Conservation (phyloP, 805 yeast species). For the Nakazawaea ambrosiae region DNA sequence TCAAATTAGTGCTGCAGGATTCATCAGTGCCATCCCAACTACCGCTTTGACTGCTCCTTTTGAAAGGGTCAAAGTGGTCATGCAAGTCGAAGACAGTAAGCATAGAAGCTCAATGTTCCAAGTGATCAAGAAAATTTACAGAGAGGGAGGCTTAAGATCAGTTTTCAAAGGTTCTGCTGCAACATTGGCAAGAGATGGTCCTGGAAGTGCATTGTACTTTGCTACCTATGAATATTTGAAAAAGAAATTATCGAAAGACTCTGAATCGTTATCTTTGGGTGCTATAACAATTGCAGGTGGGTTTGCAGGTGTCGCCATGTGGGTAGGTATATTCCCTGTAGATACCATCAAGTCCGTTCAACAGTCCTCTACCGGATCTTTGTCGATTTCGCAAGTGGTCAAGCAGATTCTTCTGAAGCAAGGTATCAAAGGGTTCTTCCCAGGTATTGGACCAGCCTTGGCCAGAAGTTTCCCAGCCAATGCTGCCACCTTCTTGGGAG, state of each 20-base stretch:
- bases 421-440: conserved; percentile 90
- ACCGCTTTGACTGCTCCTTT: conserved; percentile 97
- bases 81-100: conserved; percentile 67
- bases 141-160: conserved; percentile 76
- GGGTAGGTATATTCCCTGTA: conserved; percentile 92
- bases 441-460: conserved; percentile 94
- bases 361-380: conserved; percentile 50
- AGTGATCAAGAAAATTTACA: conserved; percentile 61
- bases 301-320: conserved; percentile 93
- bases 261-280: conserved; percentile 53
- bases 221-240: conserved; percentile 89
- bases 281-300: conserved; percentile 92
- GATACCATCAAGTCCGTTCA: conserved; percentile 88
- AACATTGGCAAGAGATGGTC: conserved; percentile 94
- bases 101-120: conserved; percentile 41
- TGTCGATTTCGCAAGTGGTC: conserved; percentile 60
- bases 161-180: conserved; percentile 89
- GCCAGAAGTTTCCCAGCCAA: conserved; percentile 96
- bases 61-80: conserved; percentile 89
- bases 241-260: conserved; percentile 47
- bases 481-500: conserved; percentile 98
- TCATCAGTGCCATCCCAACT: conserved; percentile 89
- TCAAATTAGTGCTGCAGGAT: conserved; percentile 87
- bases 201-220: conserved; percentile 92
- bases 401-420: conserved; percentile 62